Percentiles rank a stretch among this genome's conserved stretches.
Evolutionary conservation across 768 basidiomycete genomes (phyloP).

Genomic region (Daedaleopsis nitida): DNA sequence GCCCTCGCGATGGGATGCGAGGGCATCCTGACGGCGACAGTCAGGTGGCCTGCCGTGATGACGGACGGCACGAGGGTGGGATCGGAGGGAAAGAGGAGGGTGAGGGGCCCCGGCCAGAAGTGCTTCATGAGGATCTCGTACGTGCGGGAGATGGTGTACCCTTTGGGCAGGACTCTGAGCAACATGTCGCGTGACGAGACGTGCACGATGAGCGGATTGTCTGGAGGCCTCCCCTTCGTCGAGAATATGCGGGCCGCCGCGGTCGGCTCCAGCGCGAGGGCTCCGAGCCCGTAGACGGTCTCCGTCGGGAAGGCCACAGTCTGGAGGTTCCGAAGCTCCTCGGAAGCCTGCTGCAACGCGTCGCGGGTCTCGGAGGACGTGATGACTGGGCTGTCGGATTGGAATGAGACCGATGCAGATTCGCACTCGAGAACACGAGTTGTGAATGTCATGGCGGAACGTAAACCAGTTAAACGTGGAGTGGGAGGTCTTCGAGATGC

Average conservation of each 20-base stretch:
- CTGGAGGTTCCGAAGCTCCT: conserved; percentile 51
- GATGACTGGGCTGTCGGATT: conserved; percentile 49
- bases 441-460: conserved; percentile 23
- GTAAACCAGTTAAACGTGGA: neutral
- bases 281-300: conserved; percentile 98
- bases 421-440: conserved; percentile 62
- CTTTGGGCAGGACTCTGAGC: conserved; percentile 62
- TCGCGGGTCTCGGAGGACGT: conserved; percentile 50
- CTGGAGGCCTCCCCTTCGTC: conserved; percentile 89
- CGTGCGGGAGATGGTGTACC: conserved; percentile 57
- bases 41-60: conserved; percentile 77
- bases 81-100: conserved; percentile 84
- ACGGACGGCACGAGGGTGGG: conserved; percentile 62
- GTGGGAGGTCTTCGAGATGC: neutral
- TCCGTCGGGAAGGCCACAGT: conserved; percentile 94
- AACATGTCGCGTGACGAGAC: conserved; percentile 89
- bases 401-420: conserved; percentile 61
- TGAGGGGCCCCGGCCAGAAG: conserved; percentile 96
- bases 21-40: conserved; percentile 92
- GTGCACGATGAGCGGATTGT: conserved; percentile 98
- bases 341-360: conserved; percentile 58
- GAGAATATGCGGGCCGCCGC: conserved; percentile 79
- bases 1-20: conserved; percentile 91
- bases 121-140: conserved; percentile 76
- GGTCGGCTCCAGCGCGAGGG: conserved; percentile 63